Percentiles rank a stretch among this genome's conserved stretches.
phyloP scores from a whole-genome alignment of 2,329 filamentous ascomycete genomes.

The Phoma sp. region DNA sequence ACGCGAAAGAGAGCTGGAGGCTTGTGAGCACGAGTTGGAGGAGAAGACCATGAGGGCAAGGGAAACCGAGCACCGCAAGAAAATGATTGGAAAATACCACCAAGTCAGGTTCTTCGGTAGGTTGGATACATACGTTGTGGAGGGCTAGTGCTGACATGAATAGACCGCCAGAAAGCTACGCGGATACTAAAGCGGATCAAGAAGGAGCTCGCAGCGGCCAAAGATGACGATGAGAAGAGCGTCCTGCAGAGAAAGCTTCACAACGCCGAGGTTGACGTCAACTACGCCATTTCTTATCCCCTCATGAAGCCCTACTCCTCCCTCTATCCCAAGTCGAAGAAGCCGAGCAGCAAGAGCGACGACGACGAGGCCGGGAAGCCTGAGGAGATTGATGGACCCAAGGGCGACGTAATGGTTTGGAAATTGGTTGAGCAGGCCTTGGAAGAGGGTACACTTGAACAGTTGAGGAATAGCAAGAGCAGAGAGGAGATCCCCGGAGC shows the following conservation, averaged over 20 bases:
- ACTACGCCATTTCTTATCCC: conserved; percentile 76
- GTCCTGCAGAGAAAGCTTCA: conserved; percentile 65
- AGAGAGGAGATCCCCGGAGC: conserved; percentile 26
- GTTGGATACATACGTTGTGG: conserved; percentile 22
- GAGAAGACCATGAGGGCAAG: conserved; percentile 52
- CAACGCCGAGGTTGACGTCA: conserved; percentile 73
- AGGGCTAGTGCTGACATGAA: conserved; percentile 14
- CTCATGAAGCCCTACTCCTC: conserved; percentile 72
- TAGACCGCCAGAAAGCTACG: conserved; percentile 75
- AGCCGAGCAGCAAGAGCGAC: conserved; percentile 27
- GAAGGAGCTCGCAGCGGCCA: conserved; percentile 60
- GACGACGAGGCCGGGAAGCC: conserved; percentile 34
- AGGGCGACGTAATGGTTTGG: conserved; percentile 69
- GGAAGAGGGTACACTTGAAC: conserved; percentile 62
- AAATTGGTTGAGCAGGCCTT: conserved; percentile 68
- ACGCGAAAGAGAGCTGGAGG: conserved; percentile 72
- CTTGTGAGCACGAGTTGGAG: conserved; percentile 68
- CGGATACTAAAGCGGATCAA: conserved; percentile 69
- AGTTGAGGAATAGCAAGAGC: conserved; percentile 60
- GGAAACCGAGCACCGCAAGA: conserved; percentile 65
- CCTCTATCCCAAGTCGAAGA: conserved; percentile 53
- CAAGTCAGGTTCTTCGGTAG: conserved; percentile 85
- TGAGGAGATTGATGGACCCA: conserved; percentile 46
- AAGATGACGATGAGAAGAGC: conserved; percentile 59
- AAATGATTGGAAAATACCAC: conserved; percentile 80